Base-by-base conservation (phyloP, 2,329 filamentous ascomycete species). In the Exophiala lecanii-corni region DNA sequence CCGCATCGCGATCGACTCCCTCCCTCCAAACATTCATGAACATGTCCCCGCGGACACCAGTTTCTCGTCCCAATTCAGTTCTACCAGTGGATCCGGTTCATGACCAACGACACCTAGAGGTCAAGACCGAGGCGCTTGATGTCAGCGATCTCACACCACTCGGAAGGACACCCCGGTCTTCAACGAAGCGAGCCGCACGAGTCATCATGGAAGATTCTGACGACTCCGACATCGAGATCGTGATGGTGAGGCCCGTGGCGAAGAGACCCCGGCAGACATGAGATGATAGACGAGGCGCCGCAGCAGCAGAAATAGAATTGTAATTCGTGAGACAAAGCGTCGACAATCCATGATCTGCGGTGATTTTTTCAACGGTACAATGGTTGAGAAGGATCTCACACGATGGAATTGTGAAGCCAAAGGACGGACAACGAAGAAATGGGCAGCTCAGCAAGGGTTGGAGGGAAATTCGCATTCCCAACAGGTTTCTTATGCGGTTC, bases 171-270 rank as follows among this genome's bases (percentile, higher is more conserved):
- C 9, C n/a, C 9, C 25, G n/a, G 25, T 9, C 25, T 9, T 9
- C n/a, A 9, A 28, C 9, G n/a, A 28, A 28, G 25, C 25, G 25
- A 28, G 25, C 25, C 9, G n/a, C 9, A 28, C n/a, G n/a, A 9
- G 25, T 28, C 25, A 9, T 28, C 9, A 9, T 7, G 7, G 31
- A 21, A 13, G 32, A 21, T 21, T 12, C 30, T 6, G 34, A 35
- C 28, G 41, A 43, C 26, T 18, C 25, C 5, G 36, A 34, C 10
- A 18, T 43, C 13, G 34, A 39, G 19, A 6, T 39, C 6, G 9
- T 43, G 15, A n/a, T 15, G 3, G 40, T 17, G 23, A 16, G 40
- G 12, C 40, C 21, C 6, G 33, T 5, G 9, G 9, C 25, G 12
- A 43, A 43, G 17, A 31, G 25, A 15, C 13, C 5, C 26, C 16